phyloP scores from a whole-genome alignment of 164 flowering plant genomes.

The Magnolia officinalis region DNA sequence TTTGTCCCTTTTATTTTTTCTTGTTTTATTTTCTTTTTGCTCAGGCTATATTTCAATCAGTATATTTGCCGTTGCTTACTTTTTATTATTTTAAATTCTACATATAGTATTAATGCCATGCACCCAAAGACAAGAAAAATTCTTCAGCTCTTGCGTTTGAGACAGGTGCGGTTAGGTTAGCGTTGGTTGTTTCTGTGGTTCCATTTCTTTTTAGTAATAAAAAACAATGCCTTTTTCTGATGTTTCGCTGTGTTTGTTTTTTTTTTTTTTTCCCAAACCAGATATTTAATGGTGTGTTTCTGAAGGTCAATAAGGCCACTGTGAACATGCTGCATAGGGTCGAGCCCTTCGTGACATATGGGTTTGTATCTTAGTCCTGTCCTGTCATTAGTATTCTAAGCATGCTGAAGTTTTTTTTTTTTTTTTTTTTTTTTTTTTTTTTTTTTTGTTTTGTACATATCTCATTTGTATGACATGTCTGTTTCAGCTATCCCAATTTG shows the following conservation, averaged over 20 bases:
- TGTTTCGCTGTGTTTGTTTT: not conserved
- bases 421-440: not conserved
- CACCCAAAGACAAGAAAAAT: constrained; percentile 54
- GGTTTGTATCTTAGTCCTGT: constrained; percentile 24
- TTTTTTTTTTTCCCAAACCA: constrained; percentile 4
- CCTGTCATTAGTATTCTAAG: not conserved
- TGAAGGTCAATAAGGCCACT: constrained; percentile 68
- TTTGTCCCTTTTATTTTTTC: not conserved
- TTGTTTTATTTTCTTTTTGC: not conserved
- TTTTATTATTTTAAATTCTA: not conserved
- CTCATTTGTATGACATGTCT: not conserved
- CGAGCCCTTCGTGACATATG: constrained; percentile 63
- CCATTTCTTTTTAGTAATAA: not conserved
- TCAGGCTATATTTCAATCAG: not conserved
- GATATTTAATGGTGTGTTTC: constrained; percentile 67
- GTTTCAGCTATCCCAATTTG: constrained; percentile 50
- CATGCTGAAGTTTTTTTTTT: not conserved
- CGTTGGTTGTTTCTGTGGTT: not conserved
- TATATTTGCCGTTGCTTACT: not conserved
- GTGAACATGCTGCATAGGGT: constrained; percentile 63
- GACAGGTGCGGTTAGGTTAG: constrained; percentile 35
- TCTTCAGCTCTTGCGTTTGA: constrained; percentile 55
- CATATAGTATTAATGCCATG: constrained; percentile 55
- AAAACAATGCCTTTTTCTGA: constrained; percentile 21
- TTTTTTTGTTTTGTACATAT: not conserved